Evolutionary conservation across 768 basidiomycete species (phyloP), one percentile per base, ranked within the genome.

Genomic region (Dacryopinax spathularia): DNA sequence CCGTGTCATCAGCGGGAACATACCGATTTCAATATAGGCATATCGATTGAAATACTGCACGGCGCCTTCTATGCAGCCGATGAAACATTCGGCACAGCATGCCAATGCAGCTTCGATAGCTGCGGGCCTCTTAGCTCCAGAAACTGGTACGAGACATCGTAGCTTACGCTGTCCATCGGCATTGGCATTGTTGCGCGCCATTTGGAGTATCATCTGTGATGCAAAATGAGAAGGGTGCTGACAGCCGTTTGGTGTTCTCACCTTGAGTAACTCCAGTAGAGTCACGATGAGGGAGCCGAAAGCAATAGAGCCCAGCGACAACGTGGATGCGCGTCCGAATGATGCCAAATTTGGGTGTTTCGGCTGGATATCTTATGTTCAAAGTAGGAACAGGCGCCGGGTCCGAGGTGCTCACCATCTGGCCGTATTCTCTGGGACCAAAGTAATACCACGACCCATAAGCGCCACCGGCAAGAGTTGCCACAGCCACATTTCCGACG

Each of bases 241-340:
- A 7, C 43, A 44, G 13, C n/a, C 9, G 12, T 22, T 15, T 20
- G 43, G 9, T 10, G 12, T 7, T 9, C 43, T 15, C 9, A 44
- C 43, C 43, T 44, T 44, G 43, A 90, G 64, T 16, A 89, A 70
- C 65, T 91, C 89, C 39, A 92, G 74, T 33, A 91, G 71, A 0
- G 91, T 89, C 31, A 92, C 89, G 63, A 91, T 87, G 68, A 92
- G 75, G 15, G 85, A 87, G 15, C 89, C 89, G 70, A 93, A 91
- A 0, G 89, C 88, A 66, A 91, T 88, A 1, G 87, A 89, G 7
- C 89, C 91, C 33, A 93, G 79, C 0, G 89, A 91, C 29, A 85
- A 73, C 0, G 88, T 89, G 2, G 85, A 87, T 25, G 88, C 87
- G 31, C 89, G 82, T 22, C 80, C 80, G 67, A 92, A 87, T 0